Conservation (phyloP, 805 yeast genomes). For the Pachysolen tannophilus region DNA sequence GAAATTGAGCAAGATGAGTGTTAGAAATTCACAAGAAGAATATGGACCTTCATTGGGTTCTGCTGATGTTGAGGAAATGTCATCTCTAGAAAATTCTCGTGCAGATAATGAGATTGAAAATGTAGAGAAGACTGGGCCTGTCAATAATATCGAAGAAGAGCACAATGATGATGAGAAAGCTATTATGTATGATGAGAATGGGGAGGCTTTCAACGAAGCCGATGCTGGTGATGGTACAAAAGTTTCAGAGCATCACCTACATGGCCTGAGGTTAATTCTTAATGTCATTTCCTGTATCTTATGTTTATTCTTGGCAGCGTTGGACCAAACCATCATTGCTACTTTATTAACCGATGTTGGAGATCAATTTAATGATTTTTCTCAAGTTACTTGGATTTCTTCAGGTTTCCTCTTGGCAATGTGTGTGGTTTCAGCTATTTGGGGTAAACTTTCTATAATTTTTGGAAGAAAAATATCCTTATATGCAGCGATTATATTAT, state of each 20-base stretch:
- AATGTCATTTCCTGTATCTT: constrained; percentile 9
- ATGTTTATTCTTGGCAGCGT: constrained; percentile 26
- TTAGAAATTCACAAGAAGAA: too few relatives aligned
- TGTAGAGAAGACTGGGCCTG: too few relatives aligned
- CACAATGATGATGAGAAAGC: too few relatives aligned
- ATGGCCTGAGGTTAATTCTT: constrained; percentile 14
- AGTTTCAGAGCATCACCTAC: constrained; percentile 19
- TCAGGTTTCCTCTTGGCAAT: constrained; percentile 47
- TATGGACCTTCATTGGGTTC: too few relatives aligned
- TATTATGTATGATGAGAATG: constrained; percentile 5
- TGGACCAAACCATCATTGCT: constrained; percentile 53
- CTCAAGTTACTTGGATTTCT: constrained; percentile 51
- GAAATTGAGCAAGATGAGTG: too few relatives aligned
- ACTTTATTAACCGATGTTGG: constrained; percentile 45
- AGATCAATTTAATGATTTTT: constrained; percentile 37
- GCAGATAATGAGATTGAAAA: too few relatives aligned
- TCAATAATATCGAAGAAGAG: too few relatives aligned
- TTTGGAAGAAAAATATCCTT: constrained; percentile 49
- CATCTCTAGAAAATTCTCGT: too few relatives aligned
- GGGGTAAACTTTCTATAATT: constrained; percentile 49
- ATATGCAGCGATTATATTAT: constrained; percentile 39
- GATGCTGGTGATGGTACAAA: constrained; percentile 30
- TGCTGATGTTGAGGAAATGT: too few relatives aligned
- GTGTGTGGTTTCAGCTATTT: constrained; percentile 45
- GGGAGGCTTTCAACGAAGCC: constrained; percentile 15